Evolutionary conservation across 305 asterid species (phyloP).

Genomic region (Striga hermonthica): DNA sequence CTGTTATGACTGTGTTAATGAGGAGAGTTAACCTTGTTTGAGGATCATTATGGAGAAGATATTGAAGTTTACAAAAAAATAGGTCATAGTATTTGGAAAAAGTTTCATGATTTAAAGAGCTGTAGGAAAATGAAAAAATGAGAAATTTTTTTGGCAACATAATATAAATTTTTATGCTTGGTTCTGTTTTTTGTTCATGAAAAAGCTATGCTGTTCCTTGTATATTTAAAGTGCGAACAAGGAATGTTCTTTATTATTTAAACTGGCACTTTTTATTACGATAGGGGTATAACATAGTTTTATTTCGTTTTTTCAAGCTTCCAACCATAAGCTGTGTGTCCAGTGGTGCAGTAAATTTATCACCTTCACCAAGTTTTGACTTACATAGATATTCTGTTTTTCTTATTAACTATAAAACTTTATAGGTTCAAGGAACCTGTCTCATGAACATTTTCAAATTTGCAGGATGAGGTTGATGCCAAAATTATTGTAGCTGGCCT

Average conservation of each 20-base stretch:
- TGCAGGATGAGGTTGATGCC: conserved; percentile 76
- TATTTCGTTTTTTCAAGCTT: conserved; percentile 9
- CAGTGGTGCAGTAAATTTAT: conserved; percentile 15
- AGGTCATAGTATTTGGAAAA: background rate
- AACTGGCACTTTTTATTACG: background rate
- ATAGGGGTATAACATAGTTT: conserved; percentile 5
- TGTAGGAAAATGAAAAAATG: conserved; percentile 7
- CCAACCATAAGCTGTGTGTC: conserved; percentile 15
- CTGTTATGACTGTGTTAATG: background rate
- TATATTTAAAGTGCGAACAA: conserved; percentile 11
- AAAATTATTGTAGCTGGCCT: conserved; percentile 81
- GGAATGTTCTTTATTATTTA: conserved; percentile 10
- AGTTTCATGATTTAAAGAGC: conserved; percentile 18
- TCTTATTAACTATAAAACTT: conserved; percentile 19
- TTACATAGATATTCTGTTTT: background rate
- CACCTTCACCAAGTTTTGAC: conserved; percentile 20
- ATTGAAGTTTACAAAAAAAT: background rate
- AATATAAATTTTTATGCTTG: background rate
- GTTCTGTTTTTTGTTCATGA: conserved; percentile 17
- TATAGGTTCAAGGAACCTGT: conserved; percentile 14
- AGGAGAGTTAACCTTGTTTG: conserved; percentile 8
- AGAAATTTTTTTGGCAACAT: background rate
- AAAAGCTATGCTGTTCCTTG: background rate
- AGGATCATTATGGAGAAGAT: conserved; percentile 16
- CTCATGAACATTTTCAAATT: conserved; percentile 24